Evolutionary conservation across 2,329 filamentous ascomycete species (phyloP).

Genomic region (Colletotrichum paranaense): DNA sequence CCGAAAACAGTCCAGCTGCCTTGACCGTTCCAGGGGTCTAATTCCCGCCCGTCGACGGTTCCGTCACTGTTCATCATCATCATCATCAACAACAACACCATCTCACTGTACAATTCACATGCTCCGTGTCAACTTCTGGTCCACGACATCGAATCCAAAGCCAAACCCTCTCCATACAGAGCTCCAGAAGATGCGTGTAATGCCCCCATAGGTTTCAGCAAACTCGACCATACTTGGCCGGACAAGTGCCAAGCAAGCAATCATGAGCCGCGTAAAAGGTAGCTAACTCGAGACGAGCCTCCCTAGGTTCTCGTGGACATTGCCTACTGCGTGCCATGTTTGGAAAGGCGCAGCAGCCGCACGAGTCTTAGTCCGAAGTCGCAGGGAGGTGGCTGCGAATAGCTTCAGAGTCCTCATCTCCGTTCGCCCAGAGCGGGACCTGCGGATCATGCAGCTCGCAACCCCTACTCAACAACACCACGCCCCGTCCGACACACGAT

Average conservation of each 20-base stretch:
- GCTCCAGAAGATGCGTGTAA: too few species aligned
- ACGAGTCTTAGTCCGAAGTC: constrained; percentile 10
- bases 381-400: constrained; percentile 33
- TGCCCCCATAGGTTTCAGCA: not conserved
- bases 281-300: not conserved
- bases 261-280: not conserved
- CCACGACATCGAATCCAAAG: too few species aligned
- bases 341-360: constrained; percentile 6
- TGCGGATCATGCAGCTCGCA: constrained; percentile 34
- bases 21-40: not conserved
- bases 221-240: not conserved
- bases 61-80: not conserved
- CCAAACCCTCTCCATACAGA: too few species aligned
- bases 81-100: not conserved
- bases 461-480: constrained; percentile 5
- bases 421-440: constrained; percentile 35
- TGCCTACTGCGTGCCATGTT: not conserved
- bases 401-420: constrained; percentile 26
- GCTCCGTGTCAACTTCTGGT: not conserved
- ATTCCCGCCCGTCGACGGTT: not conserved
- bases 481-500: not conserved
- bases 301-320: not conserved
- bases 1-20: constrained; percentile 6
- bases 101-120: not conserved
- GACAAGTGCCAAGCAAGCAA: not conserved